These are phyloP conservation scores for Scheffersomyces insectosa DNA, from an alignment of 1,139 yeast species.

Conservation along the genomic window DNA sequence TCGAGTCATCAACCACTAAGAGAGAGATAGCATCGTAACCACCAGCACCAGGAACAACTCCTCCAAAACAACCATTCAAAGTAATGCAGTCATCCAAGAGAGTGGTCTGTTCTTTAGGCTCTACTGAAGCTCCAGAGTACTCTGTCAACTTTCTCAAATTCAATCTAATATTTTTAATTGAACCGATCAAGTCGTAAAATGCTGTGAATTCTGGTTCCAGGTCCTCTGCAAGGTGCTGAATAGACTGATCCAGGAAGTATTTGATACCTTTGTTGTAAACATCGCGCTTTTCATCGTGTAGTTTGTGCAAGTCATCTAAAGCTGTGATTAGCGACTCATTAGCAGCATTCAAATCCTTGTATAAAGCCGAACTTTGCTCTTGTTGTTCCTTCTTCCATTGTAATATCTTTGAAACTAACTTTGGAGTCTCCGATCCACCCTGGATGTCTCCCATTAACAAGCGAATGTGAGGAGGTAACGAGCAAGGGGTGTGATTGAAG, in stretches of 20 bases:
- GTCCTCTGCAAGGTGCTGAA: constrained; percentile 1
- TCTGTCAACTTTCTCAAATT: constrained; percentile 60
- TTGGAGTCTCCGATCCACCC: constrained; percentile 94
- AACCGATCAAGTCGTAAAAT: constrained; percentile 24
- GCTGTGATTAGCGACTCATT: constrained; percentile 58
- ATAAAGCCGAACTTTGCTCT: constrained; percentile 51
- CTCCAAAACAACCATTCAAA: constrained; percentile 79
- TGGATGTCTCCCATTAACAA: constrained; percentile 90
- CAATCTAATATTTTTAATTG: constrained; percentile 52
- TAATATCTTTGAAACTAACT: constrained; percentile 74
- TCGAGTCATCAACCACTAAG: constrained; percentile 53
- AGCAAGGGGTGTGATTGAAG: constrained; percentile 51
- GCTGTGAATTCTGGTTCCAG: constrained; percentile 8
- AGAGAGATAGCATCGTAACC: constrained; percentile 91
- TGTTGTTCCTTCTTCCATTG: constrained; percentile 64
- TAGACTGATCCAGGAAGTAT: constrained; percentile 15
- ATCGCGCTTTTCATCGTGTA: constrained; percentile 24
- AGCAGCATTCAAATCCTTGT: constrained; percentile 54
- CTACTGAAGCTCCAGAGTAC: constrained; percentile 80
- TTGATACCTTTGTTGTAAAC: constrained; percentile 15
- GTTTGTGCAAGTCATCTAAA: constrained; percentile 39
- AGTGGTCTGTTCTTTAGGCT: constrained; percentile 74
- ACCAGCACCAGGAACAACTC: constrained; percentile 98
- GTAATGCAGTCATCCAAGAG: constrained; percentile 62
- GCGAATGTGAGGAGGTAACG: constrained; percentile 66